Evolutionary conservation across 2,329 filamentous ascomycete species (phyloP).

Genomic region (Penicillium sp.): DNA sequence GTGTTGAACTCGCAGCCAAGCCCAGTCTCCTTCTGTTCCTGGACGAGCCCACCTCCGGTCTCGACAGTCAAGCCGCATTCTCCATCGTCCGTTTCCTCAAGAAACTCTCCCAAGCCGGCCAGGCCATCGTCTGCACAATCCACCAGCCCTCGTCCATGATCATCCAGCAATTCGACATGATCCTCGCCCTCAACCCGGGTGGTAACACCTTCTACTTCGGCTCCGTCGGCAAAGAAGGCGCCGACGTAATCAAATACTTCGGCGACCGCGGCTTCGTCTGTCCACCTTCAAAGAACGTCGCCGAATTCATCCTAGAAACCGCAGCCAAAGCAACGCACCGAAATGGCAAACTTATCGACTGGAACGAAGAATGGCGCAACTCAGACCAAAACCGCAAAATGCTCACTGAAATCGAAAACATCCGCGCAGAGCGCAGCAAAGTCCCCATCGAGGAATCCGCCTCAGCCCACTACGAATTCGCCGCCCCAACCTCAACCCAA

Average conservation of each 20-base stretch:
- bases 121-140: conserved; percentile 72
- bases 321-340: conserved; percentile 56
- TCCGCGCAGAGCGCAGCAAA: conserved; percentile 58
- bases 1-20: conserved; percentile 69
- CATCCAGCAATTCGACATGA: conserved; percentile 71
- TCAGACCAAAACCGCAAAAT: conserved; percentile 61
- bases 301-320: conserved; percentile 66
- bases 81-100: conserved; percentile 67
- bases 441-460: conserved; percentile 43
- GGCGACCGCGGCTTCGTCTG: conserved; percentile 63
- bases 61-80: conserved; percentile 68
- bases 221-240: conserved; percentile 65
- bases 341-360: conserved; percentile 61
- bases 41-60: conserved; percentile 69
- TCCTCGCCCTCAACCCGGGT: conserved; percentile 65
- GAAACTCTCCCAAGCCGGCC: conserved; percentile 64
- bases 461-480: conserved; percentile 56
- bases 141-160: conserved; percentile 69
- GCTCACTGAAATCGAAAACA: conserved; percentile 62
- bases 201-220: conserved; percentile 74
- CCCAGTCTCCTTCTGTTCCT: conserved; percentile 67
- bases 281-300: conserved; percentile 64
- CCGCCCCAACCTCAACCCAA: conserved; percentile 63
- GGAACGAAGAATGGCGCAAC: conserved; percentile 71
- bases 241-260: conserved; percentile 66